Evolutionary conservation across 768 basidiomycete genomes (phyloP), one percentile per base, ranked within the genome.

Genomic region (Cystobasidium tubakii): DNA sequence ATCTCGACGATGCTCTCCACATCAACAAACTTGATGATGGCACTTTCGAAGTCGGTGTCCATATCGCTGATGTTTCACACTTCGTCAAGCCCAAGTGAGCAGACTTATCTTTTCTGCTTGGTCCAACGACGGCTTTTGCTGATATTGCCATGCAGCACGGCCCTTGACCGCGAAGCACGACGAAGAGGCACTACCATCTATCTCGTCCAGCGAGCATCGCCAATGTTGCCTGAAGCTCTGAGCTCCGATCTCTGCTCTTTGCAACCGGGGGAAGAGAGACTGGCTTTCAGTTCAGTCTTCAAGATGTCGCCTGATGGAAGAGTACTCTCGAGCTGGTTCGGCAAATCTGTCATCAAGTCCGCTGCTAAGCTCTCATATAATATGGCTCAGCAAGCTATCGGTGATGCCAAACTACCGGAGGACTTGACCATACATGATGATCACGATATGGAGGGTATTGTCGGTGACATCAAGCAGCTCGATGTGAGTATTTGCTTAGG

Each of bases 111-210:
- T 6, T 39, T 39, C 15, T 39, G 39, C 15, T 39, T 39, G 39
- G 39, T 6, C n/a, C 2, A 9, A 33, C 0, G 25, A 1, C 53
- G 1, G 1, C 34, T 31, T 29, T 1, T 50, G 21, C 29, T 21
- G 39, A 34, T 3, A 9, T 43, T 63, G 19, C 80, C 81, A 79
- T 76, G 80, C 25, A 83, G 83, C 80, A 96, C 94, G 13, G 90
- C 96, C n/a, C 84, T 99, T 78, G 96, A 99, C 79, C 91, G 96
- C 27, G 96, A 99, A 82, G 96, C 96, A 46, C 88, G 94, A 77
- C 98, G 98, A 82, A 86, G 94, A 74, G 96, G 94, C 31, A 81
- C 80, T 55, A 97, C 93, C 1, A 96, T 99, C 60, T 97, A 98
- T 80, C 89, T 99, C 54, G 88, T 98, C 31, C 96, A 99, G 81